These are phyloP conservation scores for Picochlorum sp. DNA, from an alignment of 139 green algal species.

Conservation along the genomic window DNA sequence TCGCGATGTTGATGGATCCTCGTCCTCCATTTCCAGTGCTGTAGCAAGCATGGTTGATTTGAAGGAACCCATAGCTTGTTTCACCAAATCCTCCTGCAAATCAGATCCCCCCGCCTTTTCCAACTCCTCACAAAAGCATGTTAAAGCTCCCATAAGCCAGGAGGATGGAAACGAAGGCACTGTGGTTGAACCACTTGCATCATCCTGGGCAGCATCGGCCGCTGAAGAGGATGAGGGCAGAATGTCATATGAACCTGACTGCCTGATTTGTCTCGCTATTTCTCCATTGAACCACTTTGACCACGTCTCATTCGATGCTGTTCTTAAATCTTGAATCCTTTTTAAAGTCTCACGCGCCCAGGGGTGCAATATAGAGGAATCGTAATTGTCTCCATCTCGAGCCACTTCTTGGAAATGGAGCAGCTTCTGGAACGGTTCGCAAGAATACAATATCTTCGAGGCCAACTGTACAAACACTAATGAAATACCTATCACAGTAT, in stretches of 20 bases:
- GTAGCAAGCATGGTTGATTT: constrained; percentile 57
- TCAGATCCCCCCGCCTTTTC: constrained; percentile 51
- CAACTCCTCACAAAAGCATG: constrained; percentile 42
- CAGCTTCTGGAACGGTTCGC: too few relatives aligned
- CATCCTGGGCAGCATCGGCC: too few relatives aligned
- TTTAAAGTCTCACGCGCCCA: neutral
- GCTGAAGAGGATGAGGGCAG: too few relatives aligned
- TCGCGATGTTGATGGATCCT: too few relatives aligned
- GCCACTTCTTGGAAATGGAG: neutral
- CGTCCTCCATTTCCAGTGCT: too few relatives aligned
- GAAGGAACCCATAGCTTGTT: constrained; percentile 35
- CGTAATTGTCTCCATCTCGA: neutral
- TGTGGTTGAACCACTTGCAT: constrained; percentile 38
- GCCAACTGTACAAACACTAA: too few relatives aligned
- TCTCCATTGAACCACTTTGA: neutral
- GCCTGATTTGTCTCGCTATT: neutral
- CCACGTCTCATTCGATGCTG: neutral
- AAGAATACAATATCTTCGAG: too few relatives aligned
- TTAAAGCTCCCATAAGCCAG: constrained; percentile 39
- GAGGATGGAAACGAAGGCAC: constrained; percentile 65
- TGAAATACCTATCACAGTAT: too few relatives aligned
- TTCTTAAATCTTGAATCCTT: neutral
- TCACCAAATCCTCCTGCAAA: constrained; percentile 44
- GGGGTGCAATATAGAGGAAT: neutral
- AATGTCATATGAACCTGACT: too few relatives aligned